Evolutionary conservation across 176 grass and related monocot genomes (phyloP).

Genomic region (Pharus latifolius): DNA sequence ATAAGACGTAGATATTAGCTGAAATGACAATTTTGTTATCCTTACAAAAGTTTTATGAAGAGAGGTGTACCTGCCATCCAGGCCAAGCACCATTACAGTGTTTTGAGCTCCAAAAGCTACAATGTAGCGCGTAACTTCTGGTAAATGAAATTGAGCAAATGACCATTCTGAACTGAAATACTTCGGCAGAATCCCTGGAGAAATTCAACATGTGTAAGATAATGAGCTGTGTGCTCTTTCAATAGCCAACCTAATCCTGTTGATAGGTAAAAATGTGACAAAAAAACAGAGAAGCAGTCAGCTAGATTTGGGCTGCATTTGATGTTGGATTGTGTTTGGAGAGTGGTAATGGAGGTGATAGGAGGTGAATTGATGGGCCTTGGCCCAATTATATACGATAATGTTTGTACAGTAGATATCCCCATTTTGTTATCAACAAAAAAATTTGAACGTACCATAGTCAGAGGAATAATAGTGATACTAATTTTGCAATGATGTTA

Average conservation of each 20-base stretch:
- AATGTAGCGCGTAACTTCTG: conserved; percentile 80
- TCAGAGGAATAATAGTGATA: too few species aligned
- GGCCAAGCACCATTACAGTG: conserved; percentile 80
- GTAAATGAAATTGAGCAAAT: conserved; percentile 91
- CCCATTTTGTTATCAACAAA: too few species aligned
- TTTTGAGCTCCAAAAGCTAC: conserved; percentile 84
- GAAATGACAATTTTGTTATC: background rate
- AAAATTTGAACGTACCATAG: too few species aligned
- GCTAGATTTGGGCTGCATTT: too few species aligned
- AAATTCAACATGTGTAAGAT: conserved; percentile 13
- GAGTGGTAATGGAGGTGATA: too few species aligned
- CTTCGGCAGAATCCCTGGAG: conserved; percentile 68
- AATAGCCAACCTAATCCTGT: background rate
- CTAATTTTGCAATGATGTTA: too few species aligned
- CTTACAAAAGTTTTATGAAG: background rate
- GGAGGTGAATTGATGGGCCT: too few species aligned
- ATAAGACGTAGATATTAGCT: background rate
- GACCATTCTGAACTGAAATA: conserved; percentile 99
- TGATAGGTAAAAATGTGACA: background rate
- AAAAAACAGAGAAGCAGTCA: too few species aligned
- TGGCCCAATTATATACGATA: too few species aligned
- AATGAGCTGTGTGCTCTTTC: background rate
- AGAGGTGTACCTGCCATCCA: conserved; percentile 81
- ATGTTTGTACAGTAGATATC: too few species aligned
- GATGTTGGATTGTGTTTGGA: too few species aligned